phyloP scores from a whole-genome alignment of 2,329 filamentous ascomycete species.

The Dothistroma septosporum region DNA sequence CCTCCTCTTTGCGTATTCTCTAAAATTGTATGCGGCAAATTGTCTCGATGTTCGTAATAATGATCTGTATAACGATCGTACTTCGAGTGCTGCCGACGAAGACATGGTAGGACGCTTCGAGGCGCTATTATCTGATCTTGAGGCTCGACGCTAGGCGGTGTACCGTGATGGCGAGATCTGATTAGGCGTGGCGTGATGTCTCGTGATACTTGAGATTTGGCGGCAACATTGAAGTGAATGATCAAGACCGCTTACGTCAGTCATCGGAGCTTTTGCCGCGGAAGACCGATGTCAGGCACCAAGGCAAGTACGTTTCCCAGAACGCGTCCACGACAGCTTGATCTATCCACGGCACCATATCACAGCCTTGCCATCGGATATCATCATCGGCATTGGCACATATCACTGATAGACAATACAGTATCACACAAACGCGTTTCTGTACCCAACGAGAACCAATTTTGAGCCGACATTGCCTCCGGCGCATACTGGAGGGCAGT shows the following conservation, averaged over 20 bases:
- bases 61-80: conserved; percentile 65
- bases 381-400: background rate
- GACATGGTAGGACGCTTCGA: conserved; percentile 14
- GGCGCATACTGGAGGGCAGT: background rate
- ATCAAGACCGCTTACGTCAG: conserved; percentile 2
- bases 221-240: background rate
- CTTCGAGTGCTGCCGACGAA: conserved; percentile 24
- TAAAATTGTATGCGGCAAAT: conserved; percentile 94
- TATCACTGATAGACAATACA: background rate
- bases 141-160: background rate
- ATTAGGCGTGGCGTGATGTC: conserved; percentile 7
- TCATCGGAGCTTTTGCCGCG: conserved; percentile 1
- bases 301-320: background rate
- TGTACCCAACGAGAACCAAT: background rate
- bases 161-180: background rate
- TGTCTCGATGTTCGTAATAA: conserved; percentile 79
- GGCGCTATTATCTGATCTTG: background rate
- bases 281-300: conserved; percentile 7
- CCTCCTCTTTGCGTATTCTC: conserved; percentile 89
- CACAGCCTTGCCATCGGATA: background rate
- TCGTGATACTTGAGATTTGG: background rate
- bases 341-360: background rate
- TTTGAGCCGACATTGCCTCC: background rate
- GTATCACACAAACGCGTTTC: background rate
- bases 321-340: background rate